Evolutionary conservation across 2,329 filamentous ascomycete genomes (phyloP).

Genomic region (Cladosporium cucumerinum): DNA sequence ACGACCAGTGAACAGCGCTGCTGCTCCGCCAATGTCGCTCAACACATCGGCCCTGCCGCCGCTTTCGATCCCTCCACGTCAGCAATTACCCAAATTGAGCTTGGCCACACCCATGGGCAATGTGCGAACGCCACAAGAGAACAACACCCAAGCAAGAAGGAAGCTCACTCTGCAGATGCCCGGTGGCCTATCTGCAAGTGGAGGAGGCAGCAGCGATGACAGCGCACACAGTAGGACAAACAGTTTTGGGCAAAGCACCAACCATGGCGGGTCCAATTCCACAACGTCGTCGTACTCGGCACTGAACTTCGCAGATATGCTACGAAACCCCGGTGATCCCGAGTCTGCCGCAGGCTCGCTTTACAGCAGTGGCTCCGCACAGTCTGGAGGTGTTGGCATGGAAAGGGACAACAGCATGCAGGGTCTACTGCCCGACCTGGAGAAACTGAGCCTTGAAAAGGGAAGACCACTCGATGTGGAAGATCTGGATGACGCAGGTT

Average conservation of each 20-base stretch:
- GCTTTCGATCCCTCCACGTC: conserved; percentile 46
- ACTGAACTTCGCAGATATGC: conserved; percentile 74
- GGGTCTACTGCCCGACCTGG: conserved; percentile 70
- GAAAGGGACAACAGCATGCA: conserved; percentile 79
- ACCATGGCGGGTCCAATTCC: conserved; percentile 75
- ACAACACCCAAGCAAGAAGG: conserved; percentile 46
- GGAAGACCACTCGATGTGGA: conserved; percentile 85
- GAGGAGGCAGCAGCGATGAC: conserved; percentile 67
- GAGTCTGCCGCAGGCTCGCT: conserved; percentile 83
- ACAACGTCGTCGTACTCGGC: conserved; percentile 85
- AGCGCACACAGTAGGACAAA: conserved; percentile 79
- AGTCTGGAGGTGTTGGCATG: conserved; percentile 62
- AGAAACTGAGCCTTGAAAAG: conserved; percentile 76
- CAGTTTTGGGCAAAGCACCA: conserved; percentile 73
- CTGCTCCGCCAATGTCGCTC: conserved; percentile 35
- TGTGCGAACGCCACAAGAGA: conserved; percentile 65
- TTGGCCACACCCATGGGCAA: conserved; percentile 87
- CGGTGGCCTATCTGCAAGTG: conserved; percentile 59
- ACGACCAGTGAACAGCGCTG: conserved; percentile 61
- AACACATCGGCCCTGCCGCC: conserved; percentile 32
- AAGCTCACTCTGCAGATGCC: conserved; percentile 52
- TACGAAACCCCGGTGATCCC: conserved; percentile 65
- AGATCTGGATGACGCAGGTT: conserved; percentile 90
- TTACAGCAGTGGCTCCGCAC: conserved; percentile 46
- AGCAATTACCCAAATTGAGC: conserved; percentile 73